Evolutionary conservation across 257 asterid species (phyloP), one percentile per base, ranked within the genome.

Genomic region (Phtheirospermum japonicum): DNA sequence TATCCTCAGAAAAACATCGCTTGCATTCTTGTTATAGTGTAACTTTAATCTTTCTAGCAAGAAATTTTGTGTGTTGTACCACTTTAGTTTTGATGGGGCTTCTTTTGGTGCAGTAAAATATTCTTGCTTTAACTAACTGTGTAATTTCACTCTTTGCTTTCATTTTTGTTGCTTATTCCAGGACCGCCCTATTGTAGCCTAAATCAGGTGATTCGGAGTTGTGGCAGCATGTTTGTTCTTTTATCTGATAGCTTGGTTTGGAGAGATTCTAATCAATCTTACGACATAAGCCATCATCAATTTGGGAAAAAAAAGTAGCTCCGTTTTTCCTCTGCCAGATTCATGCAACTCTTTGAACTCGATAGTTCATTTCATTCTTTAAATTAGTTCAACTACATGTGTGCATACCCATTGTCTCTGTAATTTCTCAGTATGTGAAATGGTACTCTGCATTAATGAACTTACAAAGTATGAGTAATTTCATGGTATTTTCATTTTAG

Each of bases 111-210:
- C 28, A 20, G 42, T 26, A 3, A n/a, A 6, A 36, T 39, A 8
- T 28, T 13, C 33, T 33, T 46, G 43, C 45, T 8, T 51, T 1
- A 12, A 33, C 40, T 23, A n/a, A n/a, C 63, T 59, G 32, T 65
- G 4, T 32, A 18, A 63, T 30, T 68, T 48, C 42, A 40, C 16
- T 7, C 53, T 26, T 63, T 33, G 32, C 34, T 19, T 7, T 66
- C 28, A 17, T 49, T 32, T 57, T 42, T 13, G 43, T 68, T 64
- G 75, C 6, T 9, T 32, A 20, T 46, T 26, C 61, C 78, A 76
- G 81, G 81, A 76, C 14, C 73, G 70, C 34, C 77, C 81, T 6
- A 72, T 76, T 65, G 71, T 75, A 48, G 81, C 81, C 51, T 76
- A 64, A 57, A 37, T 54, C 54, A 48, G 56, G 56, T 34, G 34